Evolutionary conservation across 495 filamentous ascomycete genomes (phyloP).

Genomic region (Lophiostoma macrostomum): DNA sequence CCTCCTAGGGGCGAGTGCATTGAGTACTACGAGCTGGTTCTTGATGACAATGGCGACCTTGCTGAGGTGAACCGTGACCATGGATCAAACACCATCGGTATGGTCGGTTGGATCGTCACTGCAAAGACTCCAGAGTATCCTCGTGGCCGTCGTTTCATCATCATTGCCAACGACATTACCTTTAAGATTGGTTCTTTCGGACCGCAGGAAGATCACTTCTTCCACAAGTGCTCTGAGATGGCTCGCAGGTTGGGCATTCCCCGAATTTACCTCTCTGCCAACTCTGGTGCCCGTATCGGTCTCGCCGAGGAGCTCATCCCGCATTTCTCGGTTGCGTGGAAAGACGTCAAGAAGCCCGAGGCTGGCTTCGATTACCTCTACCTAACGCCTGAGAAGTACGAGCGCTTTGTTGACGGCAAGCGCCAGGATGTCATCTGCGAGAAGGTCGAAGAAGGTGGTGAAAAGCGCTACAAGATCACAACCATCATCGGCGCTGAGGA

Average conservation of each 20-base stretch:
- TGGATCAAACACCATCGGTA: conserved; percentile 91
- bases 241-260: conserved; percentile 91
- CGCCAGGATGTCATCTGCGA: conserved; percentile 85
- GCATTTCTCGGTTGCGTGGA: conserved; percentile 95
- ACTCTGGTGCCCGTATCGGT: conserved; percentile 98
- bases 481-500: conserved; percentile 94
- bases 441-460: conserved; percentile 76
- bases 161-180: conserved; percentile 98
- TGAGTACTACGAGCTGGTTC: conserved; percentile 87
- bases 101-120: conserved; percentile 97
- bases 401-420: conserved; percentile 81
- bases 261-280: conserved; percentile 95
- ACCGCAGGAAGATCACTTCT: conserved; percentile 94
- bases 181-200: conserved; percentile 98
- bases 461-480: conserved; percentile 89
- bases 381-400: conserved; percentile 79
- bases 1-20: conserved; percentile 87
- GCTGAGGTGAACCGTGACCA: conserved; percentile 91
- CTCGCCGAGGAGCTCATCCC: conserved; percentile 96
- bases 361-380: conserved; percentile 98
- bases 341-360: conserved; percentile 77
- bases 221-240: conserved; percentile 97
- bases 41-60: conserved; percentile 90
- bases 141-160: conserved; percentile 83
- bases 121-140: conserved; percentile 99